phyloP scores from a whole-genome alignment of 371 early-diverging fungal genomes.

The Apophysomyces sp. region DNA sequence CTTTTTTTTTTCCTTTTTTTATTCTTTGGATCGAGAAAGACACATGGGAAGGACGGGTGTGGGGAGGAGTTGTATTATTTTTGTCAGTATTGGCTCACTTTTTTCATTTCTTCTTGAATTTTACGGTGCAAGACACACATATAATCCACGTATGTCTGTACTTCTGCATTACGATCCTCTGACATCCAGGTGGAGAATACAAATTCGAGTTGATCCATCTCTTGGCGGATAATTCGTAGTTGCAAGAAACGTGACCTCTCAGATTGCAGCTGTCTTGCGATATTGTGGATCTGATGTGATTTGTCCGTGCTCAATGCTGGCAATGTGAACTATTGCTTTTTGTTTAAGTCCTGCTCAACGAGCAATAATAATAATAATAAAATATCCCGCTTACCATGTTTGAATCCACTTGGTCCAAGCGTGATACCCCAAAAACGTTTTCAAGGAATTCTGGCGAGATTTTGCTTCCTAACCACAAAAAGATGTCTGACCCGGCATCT shows the following conservation, averaged over 20 bases:
- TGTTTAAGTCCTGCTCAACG: neutral
- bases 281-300: constrained; percentile 57
- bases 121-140: constrained; percentile 88
- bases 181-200: constrained; percentile 71
- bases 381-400: constrained; percentile 49
- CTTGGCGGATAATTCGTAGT: constrained; percentile 61
- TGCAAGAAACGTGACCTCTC: constrained; percentile 38
- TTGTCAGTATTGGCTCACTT: constrained; percentile 23
- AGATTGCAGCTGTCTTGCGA: constrained; percentile 61
- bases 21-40: too few species aligned
- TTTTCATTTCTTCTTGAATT: constrained; percentile 78
- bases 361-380: neutral
- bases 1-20: neutral
- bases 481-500: constrained; percentile 82
- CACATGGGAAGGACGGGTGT: constrained; percentile 15
- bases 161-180: constrained; percentile 89
- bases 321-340: constrained; percentile 18
- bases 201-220: constrained; percentile 60
- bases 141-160: constrained; percentile 92
- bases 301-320: constrained; percentile 59
- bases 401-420: constrained; percentile 74
- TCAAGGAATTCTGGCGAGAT: constrained; percentile 58
- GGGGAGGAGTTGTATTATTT: neutral
- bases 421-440: constrained; percentile 74
- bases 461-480: constrained; percentile 87